Base-by-base conservation (phyloP, 2,329 filamentous ascomycete genomes). In the Chaetomiaceae sp. region DNA sequence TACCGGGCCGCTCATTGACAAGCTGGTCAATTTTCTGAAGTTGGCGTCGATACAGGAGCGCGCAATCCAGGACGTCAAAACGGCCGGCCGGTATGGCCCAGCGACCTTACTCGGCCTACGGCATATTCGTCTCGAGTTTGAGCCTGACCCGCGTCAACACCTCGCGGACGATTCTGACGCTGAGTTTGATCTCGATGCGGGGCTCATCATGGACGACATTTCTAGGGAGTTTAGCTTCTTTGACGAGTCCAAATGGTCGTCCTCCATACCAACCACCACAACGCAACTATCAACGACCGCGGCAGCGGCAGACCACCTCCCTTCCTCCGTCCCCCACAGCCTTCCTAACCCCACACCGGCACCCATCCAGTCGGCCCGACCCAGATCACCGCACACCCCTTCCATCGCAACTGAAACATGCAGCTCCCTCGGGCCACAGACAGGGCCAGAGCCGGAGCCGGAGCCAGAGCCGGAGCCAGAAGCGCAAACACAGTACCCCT, bases 61-160 rank as follows among this genome's bases (percentile, higher is more conserved):
- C 4, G 65, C 61, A 0, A 74, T 84, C 7, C 64, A 64, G 36
- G 64, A 70, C 14, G 55, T 66, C 11, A 62, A 44, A 16, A 38
- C 54, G 5, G 50, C 48, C 41, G 62, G 58, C 34, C 66, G 66
- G 3, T 72, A 73, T 4, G 69, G 69, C 0, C 73, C 78, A 2
- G 60, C 69, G 2, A 61, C 77, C 3, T 65, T 84, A 5, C 61
- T 64, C 3, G 82, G 81, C 10, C 67, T 85, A n/a, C 71, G 75
- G 49, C 73, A 75, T 53, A 62, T 85, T 14, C 67, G 73, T 2
- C 66, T 85, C 5, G 81, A 85, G 61, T 76, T 85, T 55, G 73
- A 76, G 23, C 65, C 70, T 0, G 75, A 76, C 43, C 67, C 69
- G 2, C 64, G 66, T 10, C 69, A 72, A 2, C 70, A 73, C 21